phyloP scores from a whole-genome alignment of 2,329 filamentous ascomycete species.

The Hypocreales sp. region DNA sequence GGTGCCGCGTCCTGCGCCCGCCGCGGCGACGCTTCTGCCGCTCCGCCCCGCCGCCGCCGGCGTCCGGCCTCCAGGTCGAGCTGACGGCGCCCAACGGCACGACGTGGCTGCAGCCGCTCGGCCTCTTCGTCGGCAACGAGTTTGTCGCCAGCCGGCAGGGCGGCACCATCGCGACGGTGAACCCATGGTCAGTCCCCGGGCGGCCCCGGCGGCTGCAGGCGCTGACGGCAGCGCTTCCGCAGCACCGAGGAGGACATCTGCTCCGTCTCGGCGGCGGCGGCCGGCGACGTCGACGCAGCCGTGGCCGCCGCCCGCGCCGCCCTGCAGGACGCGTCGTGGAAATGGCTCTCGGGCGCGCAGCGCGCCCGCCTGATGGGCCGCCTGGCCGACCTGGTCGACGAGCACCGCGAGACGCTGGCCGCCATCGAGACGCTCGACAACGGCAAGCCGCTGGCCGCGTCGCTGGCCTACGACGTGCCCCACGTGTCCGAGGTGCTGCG shows the following conservation, averaged over 20 bases:
- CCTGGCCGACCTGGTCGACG: conserved; percentile 54
- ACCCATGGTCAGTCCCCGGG: no score
- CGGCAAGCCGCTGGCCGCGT: conserved; percentile 48
- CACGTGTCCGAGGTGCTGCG: conserved; percentile 33
- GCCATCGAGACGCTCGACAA: conserved; percentile 69
- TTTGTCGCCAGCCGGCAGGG: conserved; percentile 46
- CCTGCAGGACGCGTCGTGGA: conserved; percentile 52
- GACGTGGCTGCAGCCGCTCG: conserved; percentile 50
- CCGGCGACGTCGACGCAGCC: conserved; percentile 16
- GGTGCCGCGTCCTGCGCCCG: no score
- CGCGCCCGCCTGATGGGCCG: conserved; percentile 56
- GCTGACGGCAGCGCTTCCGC: no score
- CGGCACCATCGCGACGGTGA: conserved; percentile 36
- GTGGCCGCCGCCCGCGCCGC: conserved; percentile 43
- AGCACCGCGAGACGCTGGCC: conserved; percentile 35
- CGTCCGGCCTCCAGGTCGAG: no score
- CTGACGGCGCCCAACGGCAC: conserved; percentile 39
- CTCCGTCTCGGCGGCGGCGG: conserved; percentile 14
- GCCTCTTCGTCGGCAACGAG: conserved; percentile 66
- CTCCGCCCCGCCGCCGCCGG: no score
- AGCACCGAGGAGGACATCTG: conserved; percentile 10
- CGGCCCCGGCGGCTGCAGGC: no score
- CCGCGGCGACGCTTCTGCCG: no score
- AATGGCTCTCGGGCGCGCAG: conserved; percentile 47
- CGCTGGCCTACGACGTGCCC: conserved; percentile 49